These are phyloP conservation scores for Xylaria digitata DNA, from an alignment of 2,329 filamentous ascomycete species.

Conservation along the genomic window DNA sequence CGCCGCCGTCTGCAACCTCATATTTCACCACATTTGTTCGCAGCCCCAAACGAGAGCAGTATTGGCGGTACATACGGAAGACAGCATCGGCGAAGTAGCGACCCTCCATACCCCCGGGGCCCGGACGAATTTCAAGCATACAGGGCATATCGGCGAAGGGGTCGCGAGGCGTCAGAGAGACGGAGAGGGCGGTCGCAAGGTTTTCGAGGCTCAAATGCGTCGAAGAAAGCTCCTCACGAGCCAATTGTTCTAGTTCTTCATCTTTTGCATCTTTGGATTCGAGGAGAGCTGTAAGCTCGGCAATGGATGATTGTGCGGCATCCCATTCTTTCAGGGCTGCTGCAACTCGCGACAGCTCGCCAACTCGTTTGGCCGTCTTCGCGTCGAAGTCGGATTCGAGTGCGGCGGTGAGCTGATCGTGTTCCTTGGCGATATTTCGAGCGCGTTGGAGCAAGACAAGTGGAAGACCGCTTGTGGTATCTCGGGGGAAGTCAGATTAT, in stretches of 20 bases:
- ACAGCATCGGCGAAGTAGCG: conserved; percentile 89
- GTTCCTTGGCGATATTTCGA: conserved; percentile 66
- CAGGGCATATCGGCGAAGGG: conserved; percentile 92
- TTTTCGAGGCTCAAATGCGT: conserved; percentile 71
- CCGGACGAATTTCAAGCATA: conserved; percentile 90
- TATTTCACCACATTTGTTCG: conserved; percentile 79
- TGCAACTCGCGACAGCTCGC: conserved; percentile 70
- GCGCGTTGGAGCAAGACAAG: conserved; percentile 70
- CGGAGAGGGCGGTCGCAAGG: conserved; percentile 76
- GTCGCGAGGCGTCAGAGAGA: conserved; percentile 84
- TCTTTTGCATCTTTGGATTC: conserved; percentile 58
- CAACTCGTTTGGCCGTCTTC: conserved; percentile 67
- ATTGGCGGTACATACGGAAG: conserved; percentile 87
- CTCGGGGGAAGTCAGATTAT: conserved; percentile 40
- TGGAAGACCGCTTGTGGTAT: conserved; percentile 55
- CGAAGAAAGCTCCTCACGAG: conserved; percentile 81
- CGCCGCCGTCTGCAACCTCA: conserved; percentile 74
- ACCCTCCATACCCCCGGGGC: conserved; percentile 91
- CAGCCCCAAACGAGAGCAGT: conserved; percentile 77
- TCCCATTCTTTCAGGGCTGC: conserved; percentile 70
- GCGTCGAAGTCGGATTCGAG: conserved; percentile 67
- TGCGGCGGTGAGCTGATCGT: conserved; percentile 63
- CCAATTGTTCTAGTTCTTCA: conserved; percentile 78
- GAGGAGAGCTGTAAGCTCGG: conserved; percentile 65
- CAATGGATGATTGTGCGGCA: conserved; percentile 61